These are phyloP conservation scores for Pseudisothecium myosuroides DNA, from an alignment of 225 moss, liverwort and hornwort species.

Conservation along the genomic window DNA sequence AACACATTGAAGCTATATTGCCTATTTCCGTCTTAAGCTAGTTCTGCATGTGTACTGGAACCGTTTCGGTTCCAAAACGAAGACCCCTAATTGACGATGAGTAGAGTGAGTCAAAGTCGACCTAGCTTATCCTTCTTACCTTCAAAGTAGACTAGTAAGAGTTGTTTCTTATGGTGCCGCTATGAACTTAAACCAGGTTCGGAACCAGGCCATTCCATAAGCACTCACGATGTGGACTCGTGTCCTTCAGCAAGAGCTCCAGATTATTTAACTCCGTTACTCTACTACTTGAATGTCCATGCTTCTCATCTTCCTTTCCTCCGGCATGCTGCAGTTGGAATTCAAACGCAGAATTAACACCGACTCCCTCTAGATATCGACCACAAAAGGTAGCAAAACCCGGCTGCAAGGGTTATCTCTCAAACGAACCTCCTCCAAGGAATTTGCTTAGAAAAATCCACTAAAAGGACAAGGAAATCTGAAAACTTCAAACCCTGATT, in stretches of 20 bases:
- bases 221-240: conserved; percentile 34
- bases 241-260: conserved; percentile 45
- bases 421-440: neutral
- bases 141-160: neutral
- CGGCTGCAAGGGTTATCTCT: neutral
- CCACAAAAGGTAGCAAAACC: neutral
- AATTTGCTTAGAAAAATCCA: neutral
- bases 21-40: neutral
- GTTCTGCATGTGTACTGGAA: neutral
- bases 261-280: conserved; percentile 15
- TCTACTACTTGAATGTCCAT: conserved; percentile 4
- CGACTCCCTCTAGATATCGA: neutral
- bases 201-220: conserved; percentile 49
- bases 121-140: neutral
- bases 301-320: conserved; percentile 12
- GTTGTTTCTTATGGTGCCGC: neutral
- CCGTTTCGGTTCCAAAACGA: neutral
- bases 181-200: conserved; percentile 10
- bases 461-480: neutral
- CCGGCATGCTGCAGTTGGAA: conserved; percentile 13
- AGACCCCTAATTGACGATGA: neutral
- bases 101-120: neutral
- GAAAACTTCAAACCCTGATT: neutral
- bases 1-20: neutral
- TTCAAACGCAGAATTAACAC: neutral